These are phyloP conservation scores for Cardamine occulta DNA, from an alignment of 345 rosid species.

Conservation along the genomic window DNA sequence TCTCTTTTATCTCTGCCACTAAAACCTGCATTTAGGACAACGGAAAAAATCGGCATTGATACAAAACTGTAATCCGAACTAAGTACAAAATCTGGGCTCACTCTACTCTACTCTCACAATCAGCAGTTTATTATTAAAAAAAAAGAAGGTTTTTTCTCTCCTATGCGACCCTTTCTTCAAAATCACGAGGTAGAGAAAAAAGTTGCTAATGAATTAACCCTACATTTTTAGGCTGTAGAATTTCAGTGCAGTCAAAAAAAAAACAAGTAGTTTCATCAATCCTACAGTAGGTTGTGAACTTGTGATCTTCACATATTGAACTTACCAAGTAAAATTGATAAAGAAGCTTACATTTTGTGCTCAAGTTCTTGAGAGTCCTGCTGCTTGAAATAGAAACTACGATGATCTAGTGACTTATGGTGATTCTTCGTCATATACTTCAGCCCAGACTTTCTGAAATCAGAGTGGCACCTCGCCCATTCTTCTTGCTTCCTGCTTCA, in stretches of 20 bases:
- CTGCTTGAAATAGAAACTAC: conserved; percentile 98
- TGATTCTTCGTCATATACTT: conserved; percentile 92
- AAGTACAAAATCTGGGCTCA: conserved; percentile 16
- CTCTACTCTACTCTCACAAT: conserved; percentile 17
- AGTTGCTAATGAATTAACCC: conserved; percentile 5
- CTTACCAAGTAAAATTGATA: not conserved
- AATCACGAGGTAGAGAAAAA: conserved; percentile 14
- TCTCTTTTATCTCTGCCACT: conserved; percentile 87
- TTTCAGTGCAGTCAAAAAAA: not conserved
- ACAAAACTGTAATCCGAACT: conserved; percentile 20
- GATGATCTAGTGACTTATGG: conserved; percentile 95
- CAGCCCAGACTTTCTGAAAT: conserved; percentile 99
- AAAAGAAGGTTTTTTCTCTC: not conserved
- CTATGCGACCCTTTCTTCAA: not conserved
- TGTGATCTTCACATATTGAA: conserved; percentile 16
- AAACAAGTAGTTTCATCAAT: conserved; percentile 17
- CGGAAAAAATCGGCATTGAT: conserved; percentile 13
- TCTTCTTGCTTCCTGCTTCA: conserved; percentile 99
- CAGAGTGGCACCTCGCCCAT: conserved; percentile 93
- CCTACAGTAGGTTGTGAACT: conserved; percentile 22
- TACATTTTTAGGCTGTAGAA: conserved; percentile 2
- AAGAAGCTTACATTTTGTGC: conserved; percentile 73
- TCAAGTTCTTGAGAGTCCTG: conserved; percentile 92
- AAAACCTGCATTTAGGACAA: conserved; percentile 59
- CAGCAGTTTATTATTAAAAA: not conserved